A percentile compares a stretch with the other conserved stretches of the same genome.
Conservation (phyloP, 805 yeast genomes). For the Saccharomycopsis selenospora region DNA sequence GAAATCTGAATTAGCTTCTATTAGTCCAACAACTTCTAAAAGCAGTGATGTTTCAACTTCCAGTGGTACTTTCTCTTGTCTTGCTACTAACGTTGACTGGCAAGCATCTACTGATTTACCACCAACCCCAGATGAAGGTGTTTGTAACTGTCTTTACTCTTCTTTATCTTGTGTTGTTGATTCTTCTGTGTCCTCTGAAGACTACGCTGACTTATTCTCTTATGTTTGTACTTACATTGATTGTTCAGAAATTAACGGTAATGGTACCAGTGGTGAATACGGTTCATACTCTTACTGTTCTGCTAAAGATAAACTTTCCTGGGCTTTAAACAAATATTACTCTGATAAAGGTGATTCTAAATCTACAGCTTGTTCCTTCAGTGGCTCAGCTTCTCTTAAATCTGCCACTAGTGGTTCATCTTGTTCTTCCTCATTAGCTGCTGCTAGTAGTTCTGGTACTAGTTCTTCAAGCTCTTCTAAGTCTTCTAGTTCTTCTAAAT, state of each 20-base stretch:
- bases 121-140: conserved; percentile 63
- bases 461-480: conserved; percentile 27
- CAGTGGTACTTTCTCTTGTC: conserved; percentile 50
- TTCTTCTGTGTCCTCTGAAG: conserved; percentile 43
- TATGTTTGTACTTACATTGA: conserved; percentile 49
- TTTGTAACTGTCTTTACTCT: conserved; percentile 56
- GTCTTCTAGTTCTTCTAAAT: conserved; percentile 24
- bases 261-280: conserved; percentile 60
- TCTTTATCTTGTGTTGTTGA: conserved; percentile 56
- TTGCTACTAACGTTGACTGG: conserved; percentile 53
- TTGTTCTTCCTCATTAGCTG: conserved; percentile 40
- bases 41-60: conserved; percentile 33
- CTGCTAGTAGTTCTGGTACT: conserved; percentile 33
- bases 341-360: conserved; percentile 39
- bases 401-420: conserved; percentile 37
- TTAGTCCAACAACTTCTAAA: conserved; percentile 47
- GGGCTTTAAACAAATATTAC: conserved; percentile 58
- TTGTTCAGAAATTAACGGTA: conserved; percentile 54
- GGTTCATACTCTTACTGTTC: conserved; percentile 73
- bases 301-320: conserved; percentile 56
- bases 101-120: conserved; percentile 61
- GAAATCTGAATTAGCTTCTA: conserved; percentile 46
- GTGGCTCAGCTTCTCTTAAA: conserved; percentile 56
- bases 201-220: conserved; percentile 54
- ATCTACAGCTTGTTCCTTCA: conserved; percentile 59